These are phyloP conservation scores for Castanopsis chinensis DNA, from an alignment of 306 rosid genomes.

Conservation along the genomic window DNA sequence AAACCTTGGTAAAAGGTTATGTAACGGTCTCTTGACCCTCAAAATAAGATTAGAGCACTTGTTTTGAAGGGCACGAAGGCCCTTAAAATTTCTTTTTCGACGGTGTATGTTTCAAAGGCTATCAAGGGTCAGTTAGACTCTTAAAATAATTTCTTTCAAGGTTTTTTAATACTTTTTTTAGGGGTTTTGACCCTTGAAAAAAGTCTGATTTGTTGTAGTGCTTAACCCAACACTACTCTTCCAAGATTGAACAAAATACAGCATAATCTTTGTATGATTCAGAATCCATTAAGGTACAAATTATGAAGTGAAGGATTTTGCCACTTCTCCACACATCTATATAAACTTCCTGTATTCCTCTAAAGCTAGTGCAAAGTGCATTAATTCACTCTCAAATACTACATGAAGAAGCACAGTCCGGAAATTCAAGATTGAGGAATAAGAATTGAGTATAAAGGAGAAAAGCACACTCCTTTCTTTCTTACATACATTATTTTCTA, in stretches of 20 bases:
- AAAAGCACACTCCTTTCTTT: background rate
- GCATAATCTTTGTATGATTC: background rate
- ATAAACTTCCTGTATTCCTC: background rate
- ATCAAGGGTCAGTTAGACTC: too few relatives aligned
- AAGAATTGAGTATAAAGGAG: conserved; percentile 10
- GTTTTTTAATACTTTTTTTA: too few relatives aligned
- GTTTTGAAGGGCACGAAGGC: too few relatives aligned
- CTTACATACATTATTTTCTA: conserved; percentile 27
- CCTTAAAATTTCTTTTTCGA: too few relatives aligned
- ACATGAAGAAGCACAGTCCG: background rate
- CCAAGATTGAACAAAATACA: background rate
- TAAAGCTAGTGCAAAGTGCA: background rate
- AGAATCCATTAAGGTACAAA: background rate
- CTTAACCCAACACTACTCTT: background rate
- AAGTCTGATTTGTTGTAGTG: too few relatives aligned
- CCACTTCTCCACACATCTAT: background rate
- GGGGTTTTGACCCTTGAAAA: too few relatives aligned
- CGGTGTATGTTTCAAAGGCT: too few relatives aligned
- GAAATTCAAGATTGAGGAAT: background rate
- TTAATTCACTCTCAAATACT: background rate
- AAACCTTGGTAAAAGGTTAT: too few relatives aligned
- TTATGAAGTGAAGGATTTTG: background rate
- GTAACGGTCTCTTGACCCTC: too few relatives aligned
- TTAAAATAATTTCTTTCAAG: too few relatives aligned
- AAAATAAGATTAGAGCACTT: too few relatives aligned